phyloP scores from a whole-genome alignment of 1,139 yeast genomes.

The Zhuliangozyma parablackwelliae region DNA sequence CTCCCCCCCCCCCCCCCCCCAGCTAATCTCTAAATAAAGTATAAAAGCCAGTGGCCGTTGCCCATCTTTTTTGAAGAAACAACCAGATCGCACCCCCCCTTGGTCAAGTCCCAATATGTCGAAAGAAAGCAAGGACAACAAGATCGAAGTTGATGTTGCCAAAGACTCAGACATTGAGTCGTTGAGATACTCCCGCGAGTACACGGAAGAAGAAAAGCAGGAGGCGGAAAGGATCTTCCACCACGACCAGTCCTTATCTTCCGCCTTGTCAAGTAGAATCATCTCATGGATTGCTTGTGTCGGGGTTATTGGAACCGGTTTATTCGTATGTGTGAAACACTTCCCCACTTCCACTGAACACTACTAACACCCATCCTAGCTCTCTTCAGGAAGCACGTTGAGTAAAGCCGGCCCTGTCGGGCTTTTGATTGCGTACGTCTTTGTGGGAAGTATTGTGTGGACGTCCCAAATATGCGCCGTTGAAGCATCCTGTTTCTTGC shows the following conservation, averaged over 20 bases:
- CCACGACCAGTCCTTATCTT: conserved; percentile 11
- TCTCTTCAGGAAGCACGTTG: conserved; percentile 16
- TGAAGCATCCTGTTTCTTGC: conserved; percentile 28
- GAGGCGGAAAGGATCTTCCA: conserved; percentile 9
- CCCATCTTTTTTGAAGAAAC: no score
- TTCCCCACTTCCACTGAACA: not conserved
- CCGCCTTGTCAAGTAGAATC: conserved; percentile 22
- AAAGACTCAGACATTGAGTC: conserved; percentile 6
- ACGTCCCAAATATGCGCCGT: conserved; percentile 21
- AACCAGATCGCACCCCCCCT: no score
- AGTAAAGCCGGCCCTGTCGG: conserved; percentile 19
- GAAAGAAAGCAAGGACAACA: not conserved
- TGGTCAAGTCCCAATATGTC: no score
- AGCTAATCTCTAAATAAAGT: no score
- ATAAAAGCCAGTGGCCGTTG: no score
- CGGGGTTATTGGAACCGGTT: conserved; percentile 25
- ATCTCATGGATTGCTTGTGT: conserved; percentile 30
- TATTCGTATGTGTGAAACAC: conserved; percentile 3
- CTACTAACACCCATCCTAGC: not conserved
- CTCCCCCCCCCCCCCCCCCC: no score
- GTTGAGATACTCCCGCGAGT: conserved; percentile 4
- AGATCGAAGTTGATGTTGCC: not conserved
- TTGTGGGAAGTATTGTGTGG: conserved; percentile 19
- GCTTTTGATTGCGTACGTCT: conserved; percentile 16
- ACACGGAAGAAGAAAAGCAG: conserved; percentile 1